Evolutionary conservation across 208 protist genomes (phyloP), one percentile per base, ranked within the genome.

Genomic region (Leishmania arabica): DNA sequence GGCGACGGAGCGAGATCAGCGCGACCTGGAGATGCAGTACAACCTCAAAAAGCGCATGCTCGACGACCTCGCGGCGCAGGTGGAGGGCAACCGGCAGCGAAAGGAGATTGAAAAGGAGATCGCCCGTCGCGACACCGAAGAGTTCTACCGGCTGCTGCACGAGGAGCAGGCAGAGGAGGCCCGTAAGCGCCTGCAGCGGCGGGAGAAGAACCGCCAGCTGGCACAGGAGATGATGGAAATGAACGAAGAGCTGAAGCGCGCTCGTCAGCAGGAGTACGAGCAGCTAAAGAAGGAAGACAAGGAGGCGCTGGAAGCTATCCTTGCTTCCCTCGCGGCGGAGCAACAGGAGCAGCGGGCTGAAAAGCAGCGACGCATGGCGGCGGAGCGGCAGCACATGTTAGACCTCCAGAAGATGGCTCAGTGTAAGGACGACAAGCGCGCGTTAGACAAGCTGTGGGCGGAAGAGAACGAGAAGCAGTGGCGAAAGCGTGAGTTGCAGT

Each of bases 401-500:
- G 91, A 95, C 54, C 69, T 93, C 6, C 85, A 89, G 62, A 90
- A 96, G 82, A 84, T 91, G 79, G 83, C 85, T 6, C 88, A 92
- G 79, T 73, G 84, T 75, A 90, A 90, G 82, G 91, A 90, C 17
- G 82, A 91, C 78, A 80, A 84, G 6, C 69, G 86, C 66, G 73
- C 81, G 15, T 84, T 96, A 27, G 94, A 97, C 72, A 85, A 89
- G 66, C 78, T 97, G 53, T 97, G 94, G 93, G 89, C 91, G 69
- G 92, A 96, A 85, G 94, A 88, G 42, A 96, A 90, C 81, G 86
- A 91, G 58, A 89, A 90, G 78, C 82, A 95, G 85, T 97, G 94
- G 94, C 91, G 65, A 77, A 94, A 93, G 82, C 92, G 92, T 34
- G 92, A 97, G 88, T 84, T 83, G 21, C 84, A 88, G 68, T 97